Base-by-base conservation (phyloP, 106 monocot genomes). In the Xerophyta viscosa region DNA sequence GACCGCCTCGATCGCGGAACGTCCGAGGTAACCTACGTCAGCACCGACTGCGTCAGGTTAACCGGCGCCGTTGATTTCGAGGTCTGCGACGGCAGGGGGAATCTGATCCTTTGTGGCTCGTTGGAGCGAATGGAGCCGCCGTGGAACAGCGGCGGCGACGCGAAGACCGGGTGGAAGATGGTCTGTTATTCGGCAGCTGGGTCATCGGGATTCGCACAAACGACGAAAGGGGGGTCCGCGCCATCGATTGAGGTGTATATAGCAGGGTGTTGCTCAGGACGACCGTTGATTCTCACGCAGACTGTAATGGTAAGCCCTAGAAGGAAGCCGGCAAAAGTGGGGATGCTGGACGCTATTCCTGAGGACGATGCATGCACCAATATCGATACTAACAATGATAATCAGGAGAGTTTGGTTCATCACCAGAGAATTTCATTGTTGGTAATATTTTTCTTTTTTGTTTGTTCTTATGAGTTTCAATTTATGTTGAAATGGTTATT, bases 231-330 rank as follows among this genome's bases (percentile, higher is more conserved):
- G 22, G 58, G 57, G n/a, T 41, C 60, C n/a, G 61, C 68, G 3
- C 82, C 88, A 6, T 75, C 66, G 15, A 65, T 89, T 17, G 88
- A 89, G 76, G 83, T 89, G 9, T 89, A 89, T 48, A 70, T 89
- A n/a, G 83, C 88, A 0, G 88, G 88, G 12, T 83, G 88, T 39
- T 83, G 61, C 41, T 70, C 70, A 2, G 88, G 83, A 6, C 29
- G 44, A 20, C 88, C 88, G 0, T 50, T 79, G 64, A 89, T 89
- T 17, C 72, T 89, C 28, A 79, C 88, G 33, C 79, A 77, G 61
- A 83, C 76, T 0, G 51, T 89, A 41, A 72, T 73, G 60, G 25
- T 80, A 22, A 75, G 76, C 23, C 67, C 60, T 0, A 72, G 73
- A 44, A 64, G 57, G 31, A 89, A 79, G 45, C 29, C 30, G 1